Base-by-base conservation (phyloP, 2,329 filamentous ascomycete species). In the Botrytis tulipae region DNA sequence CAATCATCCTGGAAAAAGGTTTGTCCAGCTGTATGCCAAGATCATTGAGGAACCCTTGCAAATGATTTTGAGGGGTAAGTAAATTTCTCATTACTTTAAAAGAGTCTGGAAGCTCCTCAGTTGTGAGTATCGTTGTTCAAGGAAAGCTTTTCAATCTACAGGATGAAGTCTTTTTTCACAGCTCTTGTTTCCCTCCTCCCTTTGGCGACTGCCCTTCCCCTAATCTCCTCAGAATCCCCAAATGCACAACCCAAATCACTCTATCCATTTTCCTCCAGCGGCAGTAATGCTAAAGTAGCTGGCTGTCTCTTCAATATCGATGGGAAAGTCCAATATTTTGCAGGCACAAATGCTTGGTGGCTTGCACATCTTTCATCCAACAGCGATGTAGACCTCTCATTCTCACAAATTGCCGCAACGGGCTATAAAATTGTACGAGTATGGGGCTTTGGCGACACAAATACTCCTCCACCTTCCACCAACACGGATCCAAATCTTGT, bases 341-440 rank as follows among this genome's bases (percentile, higher is more conserved):
- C 85, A 75, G 87, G 87, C 32, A 87, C 84, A 66, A 89, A 89
- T 80, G 83, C 85, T 59, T 89, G 88, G 81, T 89, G 87, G 85
- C 84, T 88, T 67, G 82, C 83, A 20, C 87, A 88, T 76, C 77
- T 85, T 60, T 86, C 83, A 77, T 85, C 86, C 73, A 83, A 88
- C 75, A 83, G 81, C 12, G 88, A 91, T 78, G 84, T 90, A 22
- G 87, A 90, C n/a, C 25, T 46, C 10, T 60, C 61, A 4, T 48
- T 72, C 25, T 60, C 61, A 20, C 70, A 72, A 67, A 72, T 72
- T 4, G 77, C 81, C 82, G n/a, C 81, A 84, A 22, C 84, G 87
- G 74, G 84, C 1, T 81, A 86, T 68, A 89, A 88, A 79, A 86
- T 90, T 74, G 82, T 90, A 48, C 84, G 89, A 25, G 84, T 90